A percentile compares a stretch with the other conserved stretches of the same genome.
Evolutionary conservation across 2,329 filamentous ascomycete genomes (phyloP).

Genomic region (Pseudofabraea citricarpa): DNA sequence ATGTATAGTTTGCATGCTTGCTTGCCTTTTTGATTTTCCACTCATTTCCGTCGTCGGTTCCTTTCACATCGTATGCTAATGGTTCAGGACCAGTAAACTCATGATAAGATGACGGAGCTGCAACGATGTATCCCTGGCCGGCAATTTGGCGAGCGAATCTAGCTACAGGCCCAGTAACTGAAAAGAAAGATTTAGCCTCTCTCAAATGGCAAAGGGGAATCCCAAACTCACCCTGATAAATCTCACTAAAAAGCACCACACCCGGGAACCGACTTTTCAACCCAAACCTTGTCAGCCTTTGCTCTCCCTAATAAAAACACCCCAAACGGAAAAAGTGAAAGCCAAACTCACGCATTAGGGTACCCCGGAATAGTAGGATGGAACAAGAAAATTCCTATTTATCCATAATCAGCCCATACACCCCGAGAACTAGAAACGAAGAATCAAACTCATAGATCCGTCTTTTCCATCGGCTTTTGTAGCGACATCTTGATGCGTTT

Average conservation of each 20-base stretch:
- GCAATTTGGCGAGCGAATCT: conserved; percentile 90
- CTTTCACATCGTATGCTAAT: conserved; percentile 78
- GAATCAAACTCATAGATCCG: conserved; percentile 43
- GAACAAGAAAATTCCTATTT: conserved; percentile 83
- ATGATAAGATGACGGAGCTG: conserved; percentile 85
- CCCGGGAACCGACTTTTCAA: conserved; percentile 69
- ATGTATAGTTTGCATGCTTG: conserved; percentile 4
- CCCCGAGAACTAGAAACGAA: no score
- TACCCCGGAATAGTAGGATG: conserved; percentile 82
- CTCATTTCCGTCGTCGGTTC: conserved; percentile 81
- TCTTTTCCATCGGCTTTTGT: conserved; percentile 52
- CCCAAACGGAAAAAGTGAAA: not conserved
- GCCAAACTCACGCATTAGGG: conserved; percentile 70
- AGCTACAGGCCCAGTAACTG: conserved; percentile 84
- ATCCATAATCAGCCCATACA: no score
- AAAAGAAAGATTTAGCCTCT: conserved; percentile 8
- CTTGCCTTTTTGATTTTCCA: conserved; percentile 77
- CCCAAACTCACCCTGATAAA: conserved; percentile 73
- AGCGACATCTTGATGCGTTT: conserved; percentile 53
- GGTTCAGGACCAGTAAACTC: conserved; percentile 85
- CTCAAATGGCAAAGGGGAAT: conserved; percentile 3
- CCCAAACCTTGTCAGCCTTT: conserved; percentile 5
- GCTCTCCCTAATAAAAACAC: not conserved
- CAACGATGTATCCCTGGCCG: conserved; percentile 89
- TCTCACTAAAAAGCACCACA: conserved; percentile 86